Conservation (phyloP, 345 rosid genomes). For the Rhodamnia argentea region DNA sequence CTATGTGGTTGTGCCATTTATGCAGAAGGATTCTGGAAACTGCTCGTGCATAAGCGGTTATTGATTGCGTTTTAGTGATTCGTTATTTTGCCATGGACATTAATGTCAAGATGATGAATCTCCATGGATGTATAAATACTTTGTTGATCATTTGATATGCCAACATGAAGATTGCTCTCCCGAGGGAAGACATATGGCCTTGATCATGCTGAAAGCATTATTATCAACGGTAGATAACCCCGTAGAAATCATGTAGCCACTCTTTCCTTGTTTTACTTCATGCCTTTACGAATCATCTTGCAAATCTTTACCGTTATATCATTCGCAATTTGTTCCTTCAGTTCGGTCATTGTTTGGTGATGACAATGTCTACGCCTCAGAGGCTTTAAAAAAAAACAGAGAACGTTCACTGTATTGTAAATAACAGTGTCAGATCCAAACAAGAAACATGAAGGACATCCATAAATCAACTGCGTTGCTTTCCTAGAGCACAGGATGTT, state of each 20-base stretch:
- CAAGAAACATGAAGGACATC: too few relatives aligned
- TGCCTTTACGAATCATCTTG: not conserved
- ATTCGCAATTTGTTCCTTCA: not conserved
- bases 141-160: not conserved
- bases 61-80: not conserved
- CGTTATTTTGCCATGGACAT: not conserved
- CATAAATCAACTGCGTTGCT: too few relatives aligned
- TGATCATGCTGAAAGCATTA: not conserved
- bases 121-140: too few relatives aligned
- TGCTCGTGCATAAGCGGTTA: not conserved
- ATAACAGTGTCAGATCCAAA: too few relatives aligned
- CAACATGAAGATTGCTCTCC: not conserved
- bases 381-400: not conserved
- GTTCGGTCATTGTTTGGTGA: not conserved
- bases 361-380: not conserved
- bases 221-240: not conserved
- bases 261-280: not conserved
- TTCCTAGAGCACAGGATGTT: too few relatives aligned
- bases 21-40: not conserved
- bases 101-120: not conserved
- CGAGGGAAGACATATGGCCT: not conserved
- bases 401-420: not conserved
- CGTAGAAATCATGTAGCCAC: accelerated
- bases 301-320: not conserved
- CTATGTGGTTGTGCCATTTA: not conserved